These are phyloP conservation scores for Oryza punctata DNA, from an alignment of 176 grass and related monocot species.

Conservation along the genomic window DNA sequence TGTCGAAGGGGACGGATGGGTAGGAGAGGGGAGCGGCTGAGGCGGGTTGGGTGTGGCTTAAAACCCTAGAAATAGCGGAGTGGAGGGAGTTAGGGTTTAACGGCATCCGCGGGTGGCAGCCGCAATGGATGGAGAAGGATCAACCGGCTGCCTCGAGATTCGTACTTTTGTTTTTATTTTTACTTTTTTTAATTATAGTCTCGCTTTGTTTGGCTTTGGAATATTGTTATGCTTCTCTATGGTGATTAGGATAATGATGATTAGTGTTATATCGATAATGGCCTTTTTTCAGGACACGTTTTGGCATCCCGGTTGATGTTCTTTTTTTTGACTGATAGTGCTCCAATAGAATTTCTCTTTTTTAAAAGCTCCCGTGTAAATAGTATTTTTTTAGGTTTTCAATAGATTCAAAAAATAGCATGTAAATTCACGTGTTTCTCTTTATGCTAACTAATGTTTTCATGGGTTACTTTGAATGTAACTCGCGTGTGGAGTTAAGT, in stretches of 20 bases:
- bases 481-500: no score
- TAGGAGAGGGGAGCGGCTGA: not conserved
- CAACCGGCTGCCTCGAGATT: slow-evolving; percentile 42
- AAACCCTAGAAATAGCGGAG: slow-evolving; percentile 80
- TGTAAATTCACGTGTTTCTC: no score
- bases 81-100: slow-evolving; percentile 44
- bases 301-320: not conserved
- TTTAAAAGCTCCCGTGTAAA: no score
- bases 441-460: no score
- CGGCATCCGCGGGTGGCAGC: slow-evolving; percentile 47
- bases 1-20: slow-evolving; percentile 18
- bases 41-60: slow-evolving; percentile 30
- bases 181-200: no score
- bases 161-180: slow-evolving; percentile 7
- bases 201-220: not conserved
- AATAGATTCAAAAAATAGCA: no score
- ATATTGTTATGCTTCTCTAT: not conserved
- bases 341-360: no score
- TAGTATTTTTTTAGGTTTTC: no score
- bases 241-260: not conserved
- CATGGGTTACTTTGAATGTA: no score
- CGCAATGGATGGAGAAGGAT: slow-evolving; percentile 38
- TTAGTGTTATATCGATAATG: not conserved
- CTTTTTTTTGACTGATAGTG: not conserved
- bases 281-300: not conserved